Conservation (phyloP, 371 early-diverging fungal species). For the Entomophthora muscae region DNA sequence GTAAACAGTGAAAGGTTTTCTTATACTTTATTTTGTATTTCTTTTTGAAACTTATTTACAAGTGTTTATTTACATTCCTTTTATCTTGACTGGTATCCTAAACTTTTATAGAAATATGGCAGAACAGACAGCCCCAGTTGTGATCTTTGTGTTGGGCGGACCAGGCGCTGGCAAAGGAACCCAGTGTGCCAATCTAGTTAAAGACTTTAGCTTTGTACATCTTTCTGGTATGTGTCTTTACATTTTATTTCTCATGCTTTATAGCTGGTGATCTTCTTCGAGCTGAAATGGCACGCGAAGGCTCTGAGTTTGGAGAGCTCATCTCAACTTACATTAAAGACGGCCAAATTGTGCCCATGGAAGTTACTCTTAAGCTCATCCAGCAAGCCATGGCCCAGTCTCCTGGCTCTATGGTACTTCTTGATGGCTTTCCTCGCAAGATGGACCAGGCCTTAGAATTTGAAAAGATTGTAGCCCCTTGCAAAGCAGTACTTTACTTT, state of each 20-base stretch:
- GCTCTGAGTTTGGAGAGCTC: slow-evolving; percentile 75
- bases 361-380: slow-evolving; percentile 81
- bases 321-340: slow-evolving; percentile 80
- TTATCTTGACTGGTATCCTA: background rate
- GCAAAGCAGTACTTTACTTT: slow-evolving; percentile 66
- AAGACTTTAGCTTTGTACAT: slow-evolving; percentile 85
- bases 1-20: no score
- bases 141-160: slow-evolving; percentile 30
- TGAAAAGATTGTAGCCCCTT: slow-evolving; percentile 58
- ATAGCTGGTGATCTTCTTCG: slow-evolving; percentile 90
- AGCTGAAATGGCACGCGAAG: slow-evolving; percentile 66
- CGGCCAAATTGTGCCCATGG: slow-evolving; percentile 88
- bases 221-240: slow-evolving; percentile 47
- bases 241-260: background rate
- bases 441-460: slow-evolving; percentile 88
- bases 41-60: no score
- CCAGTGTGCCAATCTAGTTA: slow-evolving; percentile 68
- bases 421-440: slow-evolving; percentile 93
- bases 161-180: slow-evolving; percentile 91
- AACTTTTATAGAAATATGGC: background rate
- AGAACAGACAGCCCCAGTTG: background rate
- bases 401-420: slow-evolving; percentile 51
- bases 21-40: no score
- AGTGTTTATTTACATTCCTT: no score
- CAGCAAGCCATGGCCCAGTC: slow-evolving; percentile 69